phyloP scores from a whole-genome alignment of 2,329 filamentous ascomycete genomes.

The Chalara sp. region DNA sequence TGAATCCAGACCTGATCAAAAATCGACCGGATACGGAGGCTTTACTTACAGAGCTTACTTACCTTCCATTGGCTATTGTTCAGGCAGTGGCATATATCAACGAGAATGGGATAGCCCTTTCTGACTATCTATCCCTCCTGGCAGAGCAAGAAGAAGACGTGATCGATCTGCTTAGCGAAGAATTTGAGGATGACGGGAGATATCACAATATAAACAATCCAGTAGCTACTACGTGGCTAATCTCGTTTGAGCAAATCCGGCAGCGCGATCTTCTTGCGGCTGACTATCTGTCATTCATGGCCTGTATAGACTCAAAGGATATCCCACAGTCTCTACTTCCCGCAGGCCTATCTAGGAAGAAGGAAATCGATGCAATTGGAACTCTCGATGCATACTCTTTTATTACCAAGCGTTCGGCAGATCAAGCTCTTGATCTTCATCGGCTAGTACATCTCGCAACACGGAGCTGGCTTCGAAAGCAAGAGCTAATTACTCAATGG shows the following conservation, averaged over 20 bases:
- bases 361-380: neutral
- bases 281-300: neutral
- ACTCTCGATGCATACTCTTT: neutral
- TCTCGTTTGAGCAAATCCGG: neutral
- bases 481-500: constrained; percentile 4
- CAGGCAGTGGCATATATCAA: neutral
- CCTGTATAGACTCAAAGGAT: constrained; percentile 21
- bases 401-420: constrained; percentile 2
- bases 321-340: constrained; percentile 32
- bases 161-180: constrained; percentile 25
- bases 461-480: constrained; percentile 1
- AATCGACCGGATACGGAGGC: constrained; percentile 7
- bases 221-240: neutral
- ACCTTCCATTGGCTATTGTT: neutral
- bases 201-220: constrained; percentile 25
- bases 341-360: neutral
- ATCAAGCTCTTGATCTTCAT: constrained; percentile 3
- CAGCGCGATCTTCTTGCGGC: neutral
- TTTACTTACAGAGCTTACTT: constrained; percentile 25
- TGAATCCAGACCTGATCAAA: constrained; percentile 2
- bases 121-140: constrained; percentile 20
- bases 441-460: neutral
- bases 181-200: constrained; percentile 28
- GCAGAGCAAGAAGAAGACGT: constrained; percentile 11
- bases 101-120: constrained; percentile 12